Evolutionary conservation across 208 protist species (phyloP), one percentile per base, ranked within the genome.

Genomic region (Zelonia costaricensis): DNA sequence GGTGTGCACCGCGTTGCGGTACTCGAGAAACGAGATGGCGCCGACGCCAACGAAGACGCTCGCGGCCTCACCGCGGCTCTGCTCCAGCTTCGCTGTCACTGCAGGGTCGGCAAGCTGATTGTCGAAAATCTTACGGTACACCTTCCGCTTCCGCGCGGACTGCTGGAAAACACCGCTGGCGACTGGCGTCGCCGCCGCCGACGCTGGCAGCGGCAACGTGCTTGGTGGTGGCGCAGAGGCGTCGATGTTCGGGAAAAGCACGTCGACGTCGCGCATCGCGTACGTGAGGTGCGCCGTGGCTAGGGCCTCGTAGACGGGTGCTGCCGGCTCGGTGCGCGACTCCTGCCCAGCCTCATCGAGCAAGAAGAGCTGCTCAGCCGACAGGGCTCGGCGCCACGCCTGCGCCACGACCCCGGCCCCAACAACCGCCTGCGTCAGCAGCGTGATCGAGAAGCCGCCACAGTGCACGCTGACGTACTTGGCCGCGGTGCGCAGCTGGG

Each of bases 221-320:
- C 2, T 16, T 16, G 36, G 27, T 18, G n/a, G 20, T 7, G 55
- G 28, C 16, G 48, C n/a, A 23, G 45, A 33, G 16, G 61, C 16
- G n/a, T 76, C 69, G 22, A 76, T 52, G 54, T 60, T 76, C 6
- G 69, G 69, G 25, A 76, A 69, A 4, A 76, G 61, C 8, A 69
- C 22, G 52, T 76, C 69, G 3, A 69, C 61, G 15, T 69, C 61
- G 4, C 69, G 60, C 69, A 76, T 69, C 2, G 53, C 62, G 39
- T 69, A 76, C 7, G 69, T 76, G 51, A 76, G 60, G 44, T 76
- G 69, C 1, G 69, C 44, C 6, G 55, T 52, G 9, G 69, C 57
- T 3, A 76, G 43, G 8, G 30, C 40, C 20, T 76, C 56, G 42
- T 69, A 76, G 33, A 76, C 69, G 13, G 69, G 69, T 10, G 33